Evolutionary conservation across 495 filamentous ascomycete species (phyloP).

Genomic region (Extremus antarcticus): DNA sequence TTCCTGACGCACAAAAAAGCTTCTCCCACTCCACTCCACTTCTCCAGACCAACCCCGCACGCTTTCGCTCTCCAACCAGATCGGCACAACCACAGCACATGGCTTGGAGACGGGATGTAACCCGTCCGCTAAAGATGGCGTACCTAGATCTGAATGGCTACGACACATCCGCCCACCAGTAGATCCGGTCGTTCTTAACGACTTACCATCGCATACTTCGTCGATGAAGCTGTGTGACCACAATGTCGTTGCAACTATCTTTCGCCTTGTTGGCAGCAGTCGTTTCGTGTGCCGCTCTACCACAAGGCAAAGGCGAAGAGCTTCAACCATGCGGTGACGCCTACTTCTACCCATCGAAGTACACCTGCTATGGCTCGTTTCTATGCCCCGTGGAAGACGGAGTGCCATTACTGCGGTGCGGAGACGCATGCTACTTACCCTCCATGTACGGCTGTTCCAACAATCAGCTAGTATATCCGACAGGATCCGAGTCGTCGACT

Average conservation of each 20-base stretch:
- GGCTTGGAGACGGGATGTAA: not conserved
- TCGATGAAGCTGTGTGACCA: not conserved
- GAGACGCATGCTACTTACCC: slow-evolving; percentile 32
- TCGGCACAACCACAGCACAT: not conserved
- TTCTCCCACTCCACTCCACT: not conserved
- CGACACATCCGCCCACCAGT: no score
- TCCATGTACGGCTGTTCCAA: slow-evolving; percentile 27
- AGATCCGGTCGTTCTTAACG: no score
- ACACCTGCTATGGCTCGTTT: slow-evolving; percentile 36
- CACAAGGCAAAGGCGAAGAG: not conserved
- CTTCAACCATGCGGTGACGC: slow-evolving; percentile 31
- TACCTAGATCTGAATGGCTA: no score
- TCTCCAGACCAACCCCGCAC: not conserved
- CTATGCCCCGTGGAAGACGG: slow-evolving; percentile 33
- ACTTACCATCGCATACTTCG: no score
- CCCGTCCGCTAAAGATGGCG: not conserved
- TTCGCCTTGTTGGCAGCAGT: not conserved
- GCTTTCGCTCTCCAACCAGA: not conserved
- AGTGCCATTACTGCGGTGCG: slow-evolving; percentile 31
- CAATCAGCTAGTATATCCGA: slow-evolving; percentile 22
- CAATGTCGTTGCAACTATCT: not conserved
- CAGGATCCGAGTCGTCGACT: slow-evolving; percentile 1
- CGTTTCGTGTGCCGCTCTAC: not conserved
- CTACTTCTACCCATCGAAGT: slow-evolving; percentile 32
- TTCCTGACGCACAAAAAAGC: not conserved